These are phyloP conservation scores for Ananas comosus DNA, from an alignment of 176 grass and related monocot species.

Conservation along the genomic window DNA sequence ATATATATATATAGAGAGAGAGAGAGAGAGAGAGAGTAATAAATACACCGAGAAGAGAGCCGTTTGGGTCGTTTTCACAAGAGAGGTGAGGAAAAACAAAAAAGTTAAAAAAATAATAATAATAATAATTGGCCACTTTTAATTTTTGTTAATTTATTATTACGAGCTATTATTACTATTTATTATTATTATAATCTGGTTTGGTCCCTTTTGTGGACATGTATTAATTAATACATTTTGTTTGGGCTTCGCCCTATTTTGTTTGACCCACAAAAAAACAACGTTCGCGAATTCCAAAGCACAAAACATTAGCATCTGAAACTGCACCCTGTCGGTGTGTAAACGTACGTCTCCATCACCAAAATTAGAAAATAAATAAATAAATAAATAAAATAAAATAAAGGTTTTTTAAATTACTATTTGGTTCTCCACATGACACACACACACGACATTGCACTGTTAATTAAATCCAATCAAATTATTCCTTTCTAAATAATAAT, in stretches of 20 bases:
- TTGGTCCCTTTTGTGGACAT: background rate
- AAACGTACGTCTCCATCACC: too few species aligned
- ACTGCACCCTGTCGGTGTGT: slow-evolving; percentile 2
- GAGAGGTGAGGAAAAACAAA: background rate
- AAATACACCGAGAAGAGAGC: slow-evolving; percentile 9
- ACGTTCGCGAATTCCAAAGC: background rate
- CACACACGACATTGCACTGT: background rate
- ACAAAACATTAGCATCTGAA: slow-evolving; percentile 8
- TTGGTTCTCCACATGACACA: background rate
- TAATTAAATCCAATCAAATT: background rate
- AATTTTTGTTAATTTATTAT: background rate
- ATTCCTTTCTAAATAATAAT: too few species aligned
- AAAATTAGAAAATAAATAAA: too few species aligned
- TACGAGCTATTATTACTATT: too few species aligned
- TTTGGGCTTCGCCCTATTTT: background rate
- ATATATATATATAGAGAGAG: background rate
- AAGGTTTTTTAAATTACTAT: background rate
- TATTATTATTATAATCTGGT: too few species aligned
- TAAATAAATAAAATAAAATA: background rate
- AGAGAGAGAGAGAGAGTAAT: slow-evolving; percentile 6
- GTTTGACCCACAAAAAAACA: background rate
- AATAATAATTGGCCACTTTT: background rate
- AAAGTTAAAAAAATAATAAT: background rate
- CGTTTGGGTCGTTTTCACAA: slow-evolving; percentile 5
- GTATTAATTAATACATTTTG: too few species aligned